Conservation (phyloP, 495 filamentous ascomycete genomes). For the Polyplosphaeria fusca region DNA sequence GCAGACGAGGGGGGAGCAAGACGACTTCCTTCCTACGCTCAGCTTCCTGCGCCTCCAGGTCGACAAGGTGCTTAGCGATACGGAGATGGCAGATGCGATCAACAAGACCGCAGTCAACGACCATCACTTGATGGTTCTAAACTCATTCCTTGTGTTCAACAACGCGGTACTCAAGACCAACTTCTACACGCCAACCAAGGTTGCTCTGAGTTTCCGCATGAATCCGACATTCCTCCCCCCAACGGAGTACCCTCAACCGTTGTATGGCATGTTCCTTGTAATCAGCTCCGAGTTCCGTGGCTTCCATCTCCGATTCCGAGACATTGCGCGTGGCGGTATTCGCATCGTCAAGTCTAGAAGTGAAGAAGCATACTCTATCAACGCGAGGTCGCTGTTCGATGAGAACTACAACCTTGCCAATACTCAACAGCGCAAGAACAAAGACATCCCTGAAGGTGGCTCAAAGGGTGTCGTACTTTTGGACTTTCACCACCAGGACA, state of each 20-base stretch:
- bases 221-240: constrained; percentile 85
- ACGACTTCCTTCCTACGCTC: constrained; percentile 77
- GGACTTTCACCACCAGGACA: constrained; percentile 90
- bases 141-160: constrained; percentile 94
- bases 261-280: constrained; percentile 98
- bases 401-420: constrained; percentile 98
- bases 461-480: constrained; percentile 97
- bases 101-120: constrained; percentile 80
- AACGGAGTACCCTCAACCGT: constrained; percentile 86
- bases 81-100: constrained; percentile 75
- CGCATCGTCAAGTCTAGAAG: constrained; percentile 97
- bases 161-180: constrained; percentile 89
- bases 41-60: constrained; percentile 70
- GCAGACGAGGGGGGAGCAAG: constrained; percentile 71
- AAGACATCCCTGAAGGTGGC: constrained; percentile 98
- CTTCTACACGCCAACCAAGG: constrained; percentile 98
- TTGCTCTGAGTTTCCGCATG: constrained; percentile 92
- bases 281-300: constrained; percentile 95
- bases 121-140: constrained; percentile 98
- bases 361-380: constrained; percentile 91
- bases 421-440: constrained; percentile 99
- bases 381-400: constrained; percentile 91
- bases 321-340: constrained; percentile 95
- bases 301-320: constrained; percentile 95
- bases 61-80: constrained; percentile 72